Conservation (phyloP, 495 filamentous ascomycete species). For the Talaromyces stipitatus region DNA sequence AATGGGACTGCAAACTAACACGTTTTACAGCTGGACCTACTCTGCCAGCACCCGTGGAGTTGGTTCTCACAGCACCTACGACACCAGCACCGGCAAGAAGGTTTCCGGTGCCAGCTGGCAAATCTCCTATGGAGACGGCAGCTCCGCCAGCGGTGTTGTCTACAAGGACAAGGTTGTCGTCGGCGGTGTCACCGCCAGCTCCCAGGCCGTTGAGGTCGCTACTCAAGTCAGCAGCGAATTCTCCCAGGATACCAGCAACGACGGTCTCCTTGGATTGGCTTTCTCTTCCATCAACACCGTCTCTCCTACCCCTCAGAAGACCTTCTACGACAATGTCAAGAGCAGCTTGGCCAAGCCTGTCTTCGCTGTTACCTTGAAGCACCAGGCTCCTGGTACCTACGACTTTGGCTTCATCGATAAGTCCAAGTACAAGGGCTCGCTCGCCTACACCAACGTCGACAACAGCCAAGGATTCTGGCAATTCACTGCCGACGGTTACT, state of each 20-base stretch:
- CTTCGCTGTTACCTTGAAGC: slow-evolving; percentile 63
- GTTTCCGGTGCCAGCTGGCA: slow-evolving; percentile 52
- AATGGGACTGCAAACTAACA: background rate
- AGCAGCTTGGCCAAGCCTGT: slow-evolving; percentile 47
- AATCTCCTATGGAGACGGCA: slow-evolving; percentile 68
- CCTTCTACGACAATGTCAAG: slow-evolving; percentile 69
- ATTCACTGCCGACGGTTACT: slow-evolving; percentile 57
- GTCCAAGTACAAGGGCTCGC: slow-evolving; percentile 43
- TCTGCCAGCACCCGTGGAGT: slow-evolving; percentile 13
- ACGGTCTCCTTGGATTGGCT: slow-evolving; percentile 66
- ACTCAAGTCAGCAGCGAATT: slow-evolving; percentile 53
- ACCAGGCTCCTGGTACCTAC: slow-evolving; percentile 55
- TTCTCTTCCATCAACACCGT: slow-evolving; percentile 69
- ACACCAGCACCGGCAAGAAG: slow-evolving; percentile 41
- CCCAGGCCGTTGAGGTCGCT: slow-evolving; percentile 66
- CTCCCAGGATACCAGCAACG: slow-evolving; percentile 47
- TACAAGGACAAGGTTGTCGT: slow-evolving; percentile 63
- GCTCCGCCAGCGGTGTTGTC: slow-evolving; percentile 56
- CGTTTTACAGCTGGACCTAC: slow-evolving; percentile 1
- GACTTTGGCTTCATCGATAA: slow-evolving; percentile 70
- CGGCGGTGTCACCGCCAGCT: slow-evolving; percentile 52
- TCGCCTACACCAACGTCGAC: slow-evolving; percentile 38
- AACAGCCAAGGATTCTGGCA: slow-evolving; percentile 61
- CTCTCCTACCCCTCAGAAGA: slow-evolving; percentile 50
- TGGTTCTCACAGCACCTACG: slow-evolving; percentile 38